phyloP scores from a whole-genome alignment of 441 rosid species.

The Pelargonium exstipulatum region DNA sequence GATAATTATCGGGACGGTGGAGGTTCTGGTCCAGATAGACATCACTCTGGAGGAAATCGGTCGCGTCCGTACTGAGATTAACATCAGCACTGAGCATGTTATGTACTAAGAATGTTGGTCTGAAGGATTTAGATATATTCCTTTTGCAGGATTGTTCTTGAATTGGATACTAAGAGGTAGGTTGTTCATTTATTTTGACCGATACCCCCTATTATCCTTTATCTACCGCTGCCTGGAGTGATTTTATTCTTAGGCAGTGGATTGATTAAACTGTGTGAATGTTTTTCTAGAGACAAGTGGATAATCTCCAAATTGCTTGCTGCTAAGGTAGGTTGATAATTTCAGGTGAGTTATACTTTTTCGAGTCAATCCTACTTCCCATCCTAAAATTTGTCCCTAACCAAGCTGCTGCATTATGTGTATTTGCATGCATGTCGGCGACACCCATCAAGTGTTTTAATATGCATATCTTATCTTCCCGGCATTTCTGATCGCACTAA shows the following conservation, averaged over 20 bases:
- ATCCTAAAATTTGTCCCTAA: too few species aligned
- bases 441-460: too few species aligned
- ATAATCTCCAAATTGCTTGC: conserved; percentile 68
- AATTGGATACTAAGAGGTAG: conserved; percentile 72
- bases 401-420: not conserved
- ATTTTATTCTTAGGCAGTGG: conserved; percentile 32
- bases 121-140: conserved; percentile 39
- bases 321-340: conserved; percentile 81
- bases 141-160: conserved; percentile 48
- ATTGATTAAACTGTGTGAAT: conserved; percentile 56
- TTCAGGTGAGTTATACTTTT: conserved; percentile 84
- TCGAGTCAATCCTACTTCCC: not conserved
- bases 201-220: conserved; percentile 40
- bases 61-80: conserved; percentile 77
- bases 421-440: not conserved
- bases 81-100: conserved; percentile 34
- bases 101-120: conserved; percentile 56
- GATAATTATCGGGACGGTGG: conserved; percentile 58
- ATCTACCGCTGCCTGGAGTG: conserved; percentile 30
- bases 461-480: too few species aligned
- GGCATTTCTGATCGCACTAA: too few species aligned
- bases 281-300: conserved; percentile 82
- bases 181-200: conserved; percentile 53
- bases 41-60: conserved; percentile 76
- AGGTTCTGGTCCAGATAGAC: conserved; percentile 85